Evolutionary conservation across 441 rosid genomes (phyloP).

Genomic region (Adansonia rubrostipa): DNA sequence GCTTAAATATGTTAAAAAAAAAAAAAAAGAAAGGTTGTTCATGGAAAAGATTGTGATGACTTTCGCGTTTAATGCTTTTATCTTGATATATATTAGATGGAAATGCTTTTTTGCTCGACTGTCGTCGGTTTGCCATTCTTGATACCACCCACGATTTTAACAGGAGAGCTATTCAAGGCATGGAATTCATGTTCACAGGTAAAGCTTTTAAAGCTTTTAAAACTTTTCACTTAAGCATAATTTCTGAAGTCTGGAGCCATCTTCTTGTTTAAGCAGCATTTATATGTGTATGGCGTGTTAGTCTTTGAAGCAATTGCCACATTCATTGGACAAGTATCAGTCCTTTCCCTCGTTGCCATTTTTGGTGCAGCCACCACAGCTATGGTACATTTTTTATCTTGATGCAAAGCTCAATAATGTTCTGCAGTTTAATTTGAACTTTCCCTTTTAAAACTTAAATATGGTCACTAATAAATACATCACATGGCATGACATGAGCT

Average conservation of each 20-base stretch:
- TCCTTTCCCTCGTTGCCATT: slow-evolving; percentile 80
- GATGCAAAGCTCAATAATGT: no score
- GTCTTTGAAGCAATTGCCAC: slow-evolving; percentile 95
- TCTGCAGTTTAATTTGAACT: background rate
- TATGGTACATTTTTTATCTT: slow-evolving; percentile 48
- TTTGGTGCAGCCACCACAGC: slow-evolving; percentile 95
- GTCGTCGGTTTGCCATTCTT: slow-evolving; percentile 84
- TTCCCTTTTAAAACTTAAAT: background rate
- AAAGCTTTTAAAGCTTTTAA: background rate
- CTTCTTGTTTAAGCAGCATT: slow-evolving; percentile 56
- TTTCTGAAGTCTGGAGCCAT: background rate
- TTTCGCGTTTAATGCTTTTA: background rate
- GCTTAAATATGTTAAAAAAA: background rate
- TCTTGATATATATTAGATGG: slow-evolving; percentile 53
- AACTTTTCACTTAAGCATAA: background rate
- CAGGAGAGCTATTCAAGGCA: slow-evolving; percentile 79
- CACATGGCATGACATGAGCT: background rate
- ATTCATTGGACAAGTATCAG: slow-evolving; percentile 86
- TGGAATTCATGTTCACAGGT: slow-evolving; percentile 91
- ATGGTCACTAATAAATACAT: background rate
- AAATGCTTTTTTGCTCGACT: slow-evolving; percentile 91
- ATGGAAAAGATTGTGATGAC: background rate
- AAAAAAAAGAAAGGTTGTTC: background rate
- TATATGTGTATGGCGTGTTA: slow-evolving; percentile 78
- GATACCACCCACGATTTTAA: slow-evolving; percentile 84